phyloP scores from a whole-genome alignment of 192 early-diverging fungal genomes.

The Fimicolochytrium jonesii region DNA sequence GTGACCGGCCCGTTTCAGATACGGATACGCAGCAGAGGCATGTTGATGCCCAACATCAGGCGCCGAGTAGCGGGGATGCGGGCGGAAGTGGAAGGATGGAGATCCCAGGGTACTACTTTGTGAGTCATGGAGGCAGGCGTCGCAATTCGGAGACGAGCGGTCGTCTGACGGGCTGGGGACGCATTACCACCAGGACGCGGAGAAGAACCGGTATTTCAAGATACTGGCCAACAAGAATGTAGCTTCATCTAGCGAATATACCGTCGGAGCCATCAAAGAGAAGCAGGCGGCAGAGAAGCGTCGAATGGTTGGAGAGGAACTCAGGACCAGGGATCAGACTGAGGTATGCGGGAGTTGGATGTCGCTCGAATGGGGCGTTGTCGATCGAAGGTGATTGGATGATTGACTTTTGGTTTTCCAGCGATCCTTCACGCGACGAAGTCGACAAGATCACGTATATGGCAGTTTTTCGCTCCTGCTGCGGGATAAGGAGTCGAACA shows the following conservation, averaged over 20 bases:
- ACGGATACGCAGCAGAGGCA: too few species aligned
- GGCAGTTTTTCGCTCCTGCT: neutral
- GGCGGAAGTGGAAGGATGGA: too few species aligned
- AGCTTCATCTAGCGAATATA: neutral
- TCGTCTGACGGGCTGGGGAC: neutral
- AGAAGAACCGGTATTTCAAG: conserved; percentile 28
- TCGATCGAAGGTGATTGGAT: too few species aligned
- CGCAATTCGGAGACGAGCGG: neutral
- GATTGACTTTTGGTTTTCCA: too few species aligned
- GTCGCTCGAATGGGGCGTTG: too few species aligned
- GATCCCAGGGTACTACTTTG: conserved; percentile 9
- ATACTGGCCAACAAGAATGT: conserved; percentile 11
- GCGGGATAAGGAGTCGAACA: neutral
- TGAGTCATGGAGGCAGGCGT: neutral
- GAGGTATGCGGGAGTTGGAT: neutral
- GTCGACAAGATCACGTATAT: too few species aligned
- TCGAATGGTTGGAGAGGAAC: neutral
- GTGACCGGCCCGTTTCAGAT: too few species aligned
- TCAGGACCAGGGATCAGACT: neutral
- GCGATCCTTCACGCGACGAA: too few species aligned
- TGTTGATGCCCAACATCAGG: too few species aligned
- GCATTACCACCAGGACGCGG: conserved; percentile 3
- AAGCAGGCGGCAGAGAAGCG: conserved; percentile 4
- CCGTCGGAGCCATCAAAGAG: conserved; percentile 6
- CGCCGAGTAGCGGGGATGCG: too few species aligned